Conservation (phyloP, 768 basidiomycete genomes). For the Psilocybe cubensis region DNA sequence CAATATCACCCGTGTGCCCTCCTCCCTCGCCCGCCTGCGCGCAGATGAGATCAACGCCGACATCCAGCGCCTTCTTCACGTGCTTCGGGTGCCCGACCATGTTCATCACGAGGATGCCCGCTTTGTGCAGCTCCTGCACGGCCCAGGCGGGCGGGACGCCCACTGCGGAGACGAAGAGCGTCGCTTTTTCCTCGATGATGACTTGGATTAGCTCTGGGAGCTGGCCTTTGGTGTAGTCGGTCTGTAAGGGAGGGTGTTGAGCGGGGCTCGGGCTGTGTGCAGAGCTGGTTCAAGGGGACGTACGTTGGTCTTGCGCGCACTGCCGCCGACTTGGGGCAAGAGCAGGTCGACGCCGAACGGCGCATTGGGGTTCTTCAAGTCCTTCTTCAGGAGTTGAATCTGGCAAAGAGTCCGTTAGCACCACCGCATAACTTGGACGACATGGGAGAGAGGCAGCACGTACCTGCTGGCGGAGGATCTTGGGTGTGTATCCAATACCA, state of each 20-base stretch:
- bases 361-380: constrained; percentile 71
- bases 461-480: constrained; percentile 79
- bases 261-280: neutral
- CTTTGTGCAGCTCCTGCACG: constrained; percentile 82
- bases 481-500: constrained; percentile 85
- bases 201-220: constrained; percentile 84
- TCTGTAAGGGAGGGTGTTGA: constrained; percentile 40
- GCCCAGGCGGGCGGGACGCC: constrained; percentile 83
- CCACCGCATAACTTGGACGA: neutral
- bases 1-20: constrained; percentile 84
- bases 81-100: constrained; percentile 98
- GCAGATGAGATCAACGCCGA: constrained; percentile 91
- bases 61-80: constrained; percentile 77
- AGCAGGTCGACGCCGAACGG: constrained; percentile 94
- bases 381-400: constrained; percentile 76
- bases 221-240: constrained; percentile 89
- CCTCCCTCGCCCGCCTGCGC: constrained; percentile 94
- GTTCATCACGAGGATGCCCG: constrained; percentile 90
- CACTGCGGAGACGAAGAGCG: constrained; percentile 90
- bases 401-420: constrained; percentile 26
- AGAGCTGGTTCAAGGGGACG: constrained; percentile 12
- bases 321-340: constrained; percentile 85
- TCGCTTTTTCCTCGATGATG: constrained; percentile 88
- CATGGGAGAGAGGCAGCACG: constrained; percentile 5
- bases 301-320: constrained; percentile 91